phyloP scores from a whole-genome alignment of 1,284 basidiomycete species.

The Sparassis latifolia region DNA sequence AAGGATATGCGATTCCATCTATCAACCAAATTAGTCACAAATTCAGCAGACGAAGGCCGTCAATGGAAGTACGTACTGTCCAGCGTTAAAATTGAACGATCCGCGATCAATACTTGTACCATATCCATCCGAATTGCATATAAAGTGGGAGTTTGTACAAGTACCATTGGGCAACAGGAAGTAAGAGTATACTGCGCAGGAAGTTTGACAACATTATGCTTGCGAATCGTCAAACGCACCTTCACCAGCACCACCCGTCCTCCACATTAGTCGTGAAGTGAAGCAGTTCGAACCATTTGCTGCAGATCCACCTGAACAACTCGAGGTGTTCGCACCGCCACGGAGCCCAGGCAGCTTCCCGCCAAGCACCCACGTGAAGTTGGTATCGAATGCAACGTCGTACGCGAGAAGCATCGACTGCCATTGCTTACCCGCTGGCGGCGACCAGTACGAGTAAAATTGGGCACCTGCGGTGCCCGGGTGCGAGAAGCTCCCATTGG shows the following conservation, averaged over 20 bases:
- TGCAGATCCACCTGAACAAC: conserved; percentile 35
- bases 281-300: conserved; percentile 38
- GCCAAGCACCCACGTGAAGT: conserved; percentile 43
- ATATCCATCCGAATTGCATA: conserved; percentile 35
- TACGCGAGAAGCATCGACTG: conserved; percentile 63
- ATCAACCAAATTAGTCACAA: not conserved
- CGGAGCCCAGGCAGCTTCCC: conserved; percentile 42
- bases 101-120: conserved; percentile 37
- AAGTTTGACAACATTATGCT: not conserved
- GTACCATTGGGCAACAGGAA: conserved; percentile 19
- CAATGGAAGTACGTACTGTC: conserved; percentile 37
- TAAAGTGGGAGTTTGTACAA: conserved; percentile 18
- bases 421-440: conserved; percentile 44
- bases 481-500: conserved; percentile 53
- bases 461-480: conserved; percentile 53
- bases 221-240: conserved; percentile 18
- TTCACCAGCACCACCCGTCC: conserved; percentile 34
- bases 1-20: conserved; percentile 26
- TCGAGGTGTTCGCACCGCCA: conserved; percentile 33
- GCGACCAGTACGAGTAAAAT: conserved; percentile 61
- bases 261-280: conserved; percentile 41
- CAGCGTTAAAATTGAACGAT: conserved; percentile 33
- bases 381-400: conserved; percentile 60
- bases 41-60: not conserved
- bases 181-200: conserved; percentile 28